Percentiles rank a stretch among this genome's conserved stretches.
These are phyloP conservation scores for Ceratocystis smalleyi DNA, from an alignment of 2,329 filamentous ascomycete genomes.

Conservation along the genomic window DNA sequence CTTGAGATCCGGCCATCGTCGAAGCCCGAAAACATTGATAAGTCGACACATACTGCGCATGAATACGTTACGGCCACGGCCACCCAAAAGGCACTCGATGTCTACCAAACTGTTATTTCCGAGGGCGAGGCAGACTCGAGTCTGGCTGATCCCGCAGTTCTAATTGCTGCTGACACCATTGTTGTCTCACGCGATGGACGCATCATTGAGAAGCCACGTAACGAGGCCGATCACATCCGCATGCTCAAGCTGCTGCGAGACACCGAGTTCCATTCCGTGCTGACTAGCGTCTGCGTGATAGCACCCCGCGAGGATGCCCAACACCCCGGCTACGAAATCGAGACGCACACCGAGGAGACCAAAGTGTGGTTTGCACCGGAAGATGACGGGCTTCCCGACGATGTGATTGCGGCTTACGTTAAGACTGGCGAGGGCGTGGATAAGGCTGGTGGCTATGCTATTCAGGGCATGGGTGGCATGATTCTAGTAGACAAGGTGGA, in stretches of 20 bases:
- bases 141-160: conserved; percentile 59
- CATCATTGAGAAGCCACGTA: conserved; percentile 82
- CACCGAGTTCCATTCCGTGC: conserved; percentile 60
- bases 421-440: conserved; percentile 81
- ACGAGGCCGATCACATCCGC: conserved; percentile 60
- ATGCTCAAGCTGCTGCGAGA: conserved; percentile 78
- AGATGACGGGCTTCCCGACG: conserved; percentile 47
- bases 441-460: conserved; percentile 89
- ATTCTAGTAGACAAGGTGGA: conserved; percentile 80
- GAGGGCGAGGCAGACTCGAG: conserved; percentile 25
- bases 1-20: conserved; percentile 74
- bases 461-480: conserved; percentile 78
- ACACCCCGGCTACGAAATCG: conserved; percentile 72
- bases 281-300: conserved; percentile 73
- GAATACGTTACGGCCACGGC: conserved; percentile 88
- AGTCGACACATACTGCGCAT: conserved; percentile 55
- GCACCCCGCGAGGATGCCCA: conserved; percentile 64
- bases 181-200: conserved; percentile 60
- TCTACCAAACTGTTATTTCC: conserved; percentile 39
- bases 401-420: conserved; percentile 65
- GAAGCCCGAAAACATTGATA: conserved; percentile 73
- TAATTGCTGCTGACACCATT: conserved; percentile 82
- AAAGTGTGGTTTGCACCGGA: conserved; percentile 68
- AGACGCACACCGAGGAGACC: conserved; percentile 77
- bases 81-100: conserved; percentile 62